Evolutionary conservation across 208 protist genomes (phyloP).

Genomic region (Wallacemonas collosoma): DNA sequence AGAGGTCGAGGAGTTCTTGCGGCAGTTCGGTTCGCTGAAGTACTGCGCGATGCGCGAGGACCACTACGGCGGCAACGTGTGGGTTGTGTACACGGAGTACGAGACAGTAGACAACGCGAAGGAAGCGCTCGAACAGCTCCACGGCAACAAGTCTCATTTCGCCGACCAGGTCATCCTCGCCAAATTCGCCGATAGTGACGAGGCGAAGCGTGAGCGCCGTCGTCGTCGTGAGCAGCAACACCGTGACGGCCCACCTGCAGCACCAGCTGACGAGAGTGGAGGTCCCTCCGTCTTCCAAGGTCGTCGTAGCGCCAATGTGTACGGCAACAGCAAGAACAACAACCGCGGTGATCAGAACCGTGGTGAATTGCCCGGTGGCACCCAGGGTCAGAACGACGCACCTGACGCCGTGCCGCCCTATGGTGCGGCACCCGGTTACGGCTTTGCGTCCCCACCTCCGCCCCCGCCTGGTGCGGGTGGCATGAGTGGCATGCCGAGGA

Average conservation of each 20-base stretch:
- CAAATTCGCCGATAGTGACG: constrained; percentile 84
- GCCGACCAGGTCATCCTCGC: constrained; percentile 64
- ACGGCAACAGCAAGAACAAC: constrained; percentile 13
- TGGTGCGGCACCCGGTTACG: constrained; percentile 1
- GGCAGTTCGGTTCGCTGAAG: constrained; percentile 66
- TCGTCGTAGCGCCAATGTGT: not conserved
- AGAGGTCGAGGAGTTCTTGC: constrained; percentile 73
- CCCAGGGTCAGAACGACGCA: not conserved
- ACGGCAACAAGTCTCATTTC: constrained; percentile 77
- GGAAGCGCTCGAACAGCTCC: constrained; percentile 60
- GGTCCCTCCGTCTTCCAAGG: not conserved
- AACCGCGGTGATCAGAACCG: constrained; percentile 6
- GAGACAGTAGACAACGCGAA: constrained; percentile 65
- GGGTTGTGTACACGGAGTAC: constrained; percentile 88
- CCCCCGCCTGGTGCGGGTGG: not conserved
- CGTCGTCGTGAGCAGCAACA: constrained; percentile 59
- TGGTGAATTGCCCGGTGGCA: constrained; percentile 4
- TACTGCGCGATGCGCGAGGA: constrained; percentile 90
- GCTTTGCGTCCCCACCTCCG: not conserved
- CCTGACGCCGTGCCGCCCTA: not conserved
- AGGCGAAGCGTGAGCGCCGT: constrained; percentile 77
- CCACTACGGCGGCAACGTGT: constrained; percentile 77
- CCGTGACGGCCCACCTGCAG: not conserved
- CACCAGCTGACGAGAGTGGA: not conserved
- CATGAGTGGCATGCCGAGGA: not conserved